A percentile compares a stretch with the other conserved stretches of the same genome.
Evolutionary conservation across 2,329 filamentous ascomycete genomes (phyloP).

Genomic region (Nectriaceae sp.): DNA sequence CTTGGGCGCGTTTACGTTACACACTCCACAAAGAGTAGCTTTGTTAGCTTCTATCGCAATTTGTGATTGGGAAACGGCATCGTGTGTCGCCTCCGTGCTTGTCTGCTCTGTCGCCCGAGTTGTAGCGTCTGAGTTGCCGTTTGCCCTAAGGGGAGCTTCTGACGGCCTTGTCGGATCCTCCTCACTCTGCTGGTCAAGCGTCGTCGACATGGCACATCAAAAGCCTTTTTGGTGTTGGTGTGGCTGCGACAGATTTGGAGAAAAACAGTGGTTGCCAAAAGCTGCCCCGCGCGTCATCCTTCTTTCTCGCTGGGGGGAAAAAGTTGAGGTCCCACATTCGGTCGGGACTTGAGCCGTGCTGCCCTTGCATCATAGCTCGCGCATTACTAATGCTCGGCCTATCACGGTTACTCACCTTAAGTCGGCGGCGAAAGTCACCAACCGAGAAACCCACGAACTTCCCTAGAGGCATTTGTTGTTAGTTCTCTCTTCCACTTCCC

Average conservation of each 20-base stretch:
- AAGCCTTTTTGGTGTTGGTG: not conserved
- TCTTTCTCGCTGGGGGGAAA: slow-evolving; percentile 7
- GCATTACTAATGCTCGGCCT: slow-evolving; percentile 37
- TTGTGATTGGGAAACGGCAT: slow-evolving; percentile 1
- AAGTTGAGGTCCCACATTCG: slow-evolving; percentile 1
- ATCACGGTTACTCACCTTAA: slow-evolving; percentile 24
- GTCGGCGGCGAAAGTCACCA: slow-evolving; percentile 31
- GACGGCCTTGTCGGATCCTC: slow-evolving; percentile 1
- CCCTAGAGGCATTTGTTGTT: slow-evolving; percentile 11
- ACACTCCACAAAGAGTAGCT: slow-evolving; percentile 50
- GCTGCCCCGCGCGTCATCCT: slow-evolving; percentile 21
- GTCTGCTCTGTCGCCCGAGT: not conserved
- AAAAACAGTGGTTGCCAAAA: not conserved
- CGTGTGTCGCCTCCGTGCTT: not conserved
- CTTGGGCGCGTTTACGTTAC: slow-evolving; percentile 51
- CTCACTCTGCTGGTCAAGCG: slow-evolving; percentile 8
- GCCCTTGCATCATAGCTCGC: slow-evolving; percentile 33
- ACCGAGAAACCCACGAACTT: slow-evolving; percentile 17
- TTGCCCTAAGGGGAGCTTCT: slow-evolving; percentile 4
- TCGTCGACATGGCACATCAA: slow-evolving; percentile 16
- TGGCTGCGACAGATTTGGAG: not conserved
- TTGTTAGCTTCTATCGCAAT: slow-evolving; percentile 9
- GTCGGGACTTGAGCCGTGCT: slow-evolving; percentile 6
- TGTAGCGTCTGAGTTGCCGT: not conserved
- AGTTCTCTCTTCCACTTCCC: not conserved